phyloP scores from a whole-genome alignment of 257 asterid genomes.

The Linaria vulgaris region DNA sequence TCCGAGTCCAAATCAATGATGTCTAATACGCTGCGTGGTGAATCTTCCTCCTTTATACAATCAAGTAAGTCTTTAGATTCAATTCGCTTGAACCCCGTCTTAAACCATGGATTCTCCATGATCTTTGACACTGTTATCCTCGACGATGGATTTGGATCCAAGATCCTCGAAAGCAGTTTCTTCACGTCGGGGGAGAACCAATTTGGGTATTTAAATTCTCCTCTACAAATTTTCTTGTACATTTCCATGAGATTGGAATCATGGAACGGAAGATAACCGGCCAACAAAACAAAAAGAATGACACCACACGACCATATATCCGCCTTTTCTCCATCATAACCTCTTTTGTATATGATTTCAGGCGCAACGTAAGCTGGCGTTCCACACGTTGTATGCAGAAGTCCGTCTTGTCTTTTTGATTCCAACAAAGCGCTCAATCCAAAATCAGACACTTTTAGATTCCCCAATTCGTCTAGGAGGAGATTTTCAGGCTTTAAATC shows the following conservation, averaged over 20 bases:
- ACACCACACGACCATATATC: slow-evolving; percentile 71
- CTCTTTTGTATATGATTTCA: slow-evolving; percentile 53
- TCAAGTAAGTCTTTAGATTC: slow-evolving; percentile 15
- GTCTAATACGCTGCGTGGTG: slow-evolving; percentile 46
- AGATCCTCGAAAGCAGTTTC: slow-evolving; percentile 64
- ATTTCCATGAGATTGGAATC: slow-evolving; percentile 44
- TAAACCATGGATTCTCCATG: slow-evolving; percentile 83
- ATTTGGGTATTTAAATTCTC: slow-evolving; percentile 59
- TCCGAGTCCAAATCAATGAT: slow-evolving; percentile 37
- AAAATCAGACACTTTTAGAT: slow-evolving; percentile 52
- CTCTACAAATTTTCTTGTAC: slow-evolving; percentile 49
- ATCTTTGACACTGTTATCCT: slow-evolving; percentile 52
- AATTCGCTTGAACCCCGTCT: slow-evolving; percentile 54
- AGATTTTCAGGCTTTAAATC: slow-evolving; percentile 56
- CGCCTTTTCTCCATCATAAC: slow-evolving; percentile 55
- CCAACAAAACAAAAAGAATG: slow-evolving; percentile 41
- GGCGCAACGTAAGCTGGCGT: slow-evolving; percentile 60
- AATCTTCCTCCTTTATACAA: slow-evolving; percentile 21
- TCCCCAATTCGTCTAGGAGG: slow-evolving; percentile 47
- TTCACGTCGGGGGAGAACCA: slow-evolving; percentile 57
- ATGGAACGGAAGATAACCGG: slow-evolving; percentile 54
- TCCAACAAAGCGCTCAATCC: slow-evolving; percentile 50
- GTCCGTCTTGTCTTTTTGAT: slow-evolving; percentile 46
- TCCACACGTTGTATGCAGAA: slow-evolving; percentile 54
- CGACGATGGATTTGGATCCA: slow-evolving; percentile 69